Conservation (phyloP, 805 yeast genomes). For the Starmerella ratchasimensis region DNA sequence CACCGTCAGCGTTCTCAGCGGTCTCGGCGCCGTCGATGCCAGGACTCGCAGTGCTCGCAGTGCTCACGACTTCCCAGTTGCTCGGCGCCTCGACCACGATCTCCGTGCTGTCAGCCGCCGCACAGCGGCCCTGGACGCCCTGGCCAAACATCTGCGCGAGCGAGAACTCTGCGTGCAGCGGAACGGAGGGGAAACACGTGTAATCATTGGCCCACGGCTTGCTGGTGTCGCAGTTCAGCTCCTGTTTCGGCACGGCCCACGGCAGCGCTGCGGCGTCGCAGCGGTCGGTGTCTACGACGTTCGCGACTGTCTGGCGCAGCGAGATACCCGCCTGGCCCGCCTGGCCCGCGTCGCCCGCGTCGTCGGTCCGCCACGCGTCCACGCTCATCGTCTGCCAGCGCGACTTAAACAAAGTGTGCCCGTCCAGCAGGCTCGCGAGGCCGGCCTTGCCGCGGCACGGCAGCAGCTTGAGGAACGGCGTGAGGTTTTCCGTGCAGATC, state of each 20-base stretch:
- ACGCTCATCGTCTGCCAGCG: conserved; percentile 90
- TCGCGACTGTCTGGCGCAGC: conserved; percentile 45
- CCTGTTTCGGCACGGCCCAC: conserved; percentile 55
- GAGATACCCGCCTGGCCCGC: conserved; percentile 33
- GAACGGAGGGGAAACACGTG: conserved; percentile 57
- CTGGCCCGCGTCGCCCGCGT: conserved; percentile 30
- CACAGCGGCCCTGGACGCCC: conserved; percentile 47
- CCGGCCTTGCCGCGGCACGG: conserved; percentile 93
- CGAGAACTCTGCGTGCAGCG: conserved; percentile 30
- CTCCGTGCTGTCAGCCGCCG: conserved; percentile 31
- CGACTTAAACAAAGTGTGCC: conserved; percentile 74
- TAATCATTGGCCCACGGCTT: conserved; percentile 43
- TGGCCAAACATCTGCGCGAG: conserved; percentile 60
- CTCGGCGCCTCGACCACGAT: conserved; percentile 11
- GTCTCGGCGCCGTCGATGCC: neutral
- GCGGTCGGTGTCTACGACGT: conserved; percentile 58
- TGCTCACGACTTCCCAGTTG: conserved; percentile 9
- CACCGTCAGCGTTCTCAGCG: neutral
- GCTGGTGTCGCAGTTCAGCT: conserved; percentile 57
- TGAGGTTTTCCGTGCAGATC: conserved; percentile 88
- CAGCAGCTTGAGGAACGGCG: conserved; percentile 78
- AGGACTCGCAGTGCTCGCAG: neutral
- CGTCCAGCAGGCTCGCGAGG: conserved; percentile 68
- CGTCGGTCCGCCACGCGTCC: conserved; percentile 52
- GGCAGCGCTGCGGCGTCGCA: conserved; percentile 70